A percentile compares a stretch with the other conserved stretches of the same genome.
Evolutionary conservation across 108 stramenopile genomes (phyloP).

Genomic region (Cyclotella choctawhatcheeana): DNA sequence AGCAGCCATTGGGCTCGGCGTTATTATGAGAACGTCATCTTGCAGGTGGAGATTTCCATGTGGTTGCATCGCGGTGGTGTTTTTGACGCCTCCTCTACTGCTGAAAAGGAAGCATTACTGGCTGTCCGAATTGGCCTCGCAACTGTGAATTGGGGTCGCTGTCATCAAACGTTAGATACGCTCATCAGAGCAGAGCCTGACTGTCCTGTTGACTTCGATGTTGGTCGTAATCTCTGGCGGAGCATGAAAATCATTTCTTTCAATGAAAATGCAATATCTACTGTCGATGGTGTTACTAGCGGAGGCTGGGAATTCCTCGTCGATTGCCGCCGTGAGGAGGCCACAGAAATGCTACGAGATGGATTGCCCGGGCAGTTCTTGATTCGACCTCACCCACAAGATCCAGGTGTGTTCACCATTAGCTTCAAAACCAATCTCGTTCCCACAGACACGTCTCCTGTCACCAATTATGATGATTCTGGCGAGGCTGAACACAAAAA

Average conservation of each 20-base stretch:
- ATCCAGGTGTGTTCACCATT: conserved; percentile 88
- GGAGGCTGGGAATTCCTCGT: conserved; percentile 93
- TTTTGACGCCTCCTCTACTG: conserved; percentile 64
- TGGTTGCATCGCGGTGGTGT: conserved; percentile 85
- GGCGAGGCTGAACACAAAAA: conserved; percentile 21
- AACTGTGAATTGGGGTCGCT: conserved; percentile 69
- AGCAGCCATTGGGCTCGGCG: conserved; percentile 59
- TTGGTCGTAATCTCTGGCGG: conserved; percentile 76
- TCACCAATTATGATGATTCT: conserved; percentile 37
- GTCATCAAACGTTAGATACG: conserved; percentile 68
- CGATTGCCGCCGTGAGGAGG: conserved; percentile 81
- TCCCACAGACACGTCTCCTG: conserved; percentile 46
- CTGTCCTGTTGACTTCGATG: conserved; percentile 69
- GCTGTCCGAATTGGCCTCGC: conserved; percentile 75
- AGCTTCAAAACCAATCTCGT: conserved; percentile 88
- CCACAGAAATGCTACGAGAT: conserved; percentile 78
- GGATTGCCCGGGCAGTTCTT: conserved; percentile 74
- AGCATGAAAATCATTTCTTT: conserved; percentile 75
- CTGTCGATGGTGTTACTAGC: conserved; percentile 60
- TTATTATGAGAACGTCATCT: conserved; percentile 57
- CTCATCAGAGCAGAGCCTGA: conserved; percentile 80
- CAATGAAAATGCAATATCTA: conserved; percentile 31
- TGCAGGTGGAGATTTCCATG: conserved; percentile 85
- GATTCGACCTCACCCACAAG: conserved; percentile 84
- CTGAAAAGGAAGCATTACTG: conserved; percentile 73